Conservation (phyloP, 495 filamentous ascomycete genomes). For the Talaromyces adpressus region DNA sequence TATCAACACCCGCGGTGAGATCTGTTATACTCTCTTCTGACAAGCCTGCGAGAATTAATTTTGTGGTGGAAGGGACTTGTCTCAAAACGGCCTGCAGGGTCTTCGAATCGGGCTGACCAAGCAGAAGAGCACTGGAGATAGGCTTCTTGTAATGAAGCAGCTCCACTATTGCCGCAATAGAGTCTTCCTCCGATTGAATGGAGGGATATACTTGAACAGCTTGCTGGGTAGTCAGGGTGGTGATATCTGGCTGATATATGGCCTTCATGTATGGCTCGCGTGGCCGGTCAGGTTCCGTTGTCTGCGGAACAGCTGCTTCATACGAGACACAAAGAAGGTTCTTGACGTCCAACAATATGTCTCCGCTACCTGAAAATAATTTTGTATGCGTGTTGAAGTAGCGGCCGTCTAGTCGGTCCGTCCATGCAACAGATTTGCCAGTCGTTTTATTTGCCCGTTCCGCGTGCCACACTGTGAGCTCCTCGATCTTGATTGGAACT, state of each 20-base stretch:
- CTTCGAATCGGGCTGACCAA: neutral
- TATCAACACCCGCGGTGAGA: too few relatives aligned
- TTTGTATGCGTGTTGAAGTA: constrained; percentile 6
- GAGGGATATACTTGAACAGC: neutral
- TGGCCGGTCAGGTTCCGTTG: constrained; percentile 3
- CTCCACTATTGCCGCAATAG: neutral
- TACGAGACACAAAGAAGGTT: constrained; percentile 18
- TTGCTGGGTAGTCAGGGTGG: neutral
- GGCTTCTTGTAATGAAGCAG: neutral
- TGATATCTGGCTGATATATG: constrained; percentile 8
- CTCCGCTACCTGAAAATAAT: constrained; percentile 9
- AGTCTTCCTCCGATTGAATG: too few relatives aligned
- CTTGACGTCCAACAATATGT: constrained; percentile 19
- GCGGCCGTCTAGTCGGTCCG: constrained; percentile 5
- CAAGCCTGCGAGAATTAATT: too few relatives aligned
- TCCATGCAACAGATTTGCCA: constrained; percentile 1
- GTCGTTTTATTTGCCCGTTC: constrained; percentile 8
- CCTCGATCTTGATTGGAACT: constrained; percentile 27
- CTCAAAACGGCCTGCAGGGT: too few relatives aligned
- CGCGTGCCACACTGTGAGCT: constrained; percentile 23
- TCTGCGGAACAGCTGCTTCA: constrained; percentile 25
- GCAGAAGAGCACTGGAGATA: neutral
- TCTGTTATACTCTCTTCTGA: too few relatives aligned
- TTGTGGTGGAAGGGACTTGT: too few relatives aligned
- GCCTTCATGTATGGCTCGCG: constrained; percentile 2